Evolutionary conservation across 768 basidiomycete species (phyloP).

Genomic region (Favolaschia claudopus): DNA sequence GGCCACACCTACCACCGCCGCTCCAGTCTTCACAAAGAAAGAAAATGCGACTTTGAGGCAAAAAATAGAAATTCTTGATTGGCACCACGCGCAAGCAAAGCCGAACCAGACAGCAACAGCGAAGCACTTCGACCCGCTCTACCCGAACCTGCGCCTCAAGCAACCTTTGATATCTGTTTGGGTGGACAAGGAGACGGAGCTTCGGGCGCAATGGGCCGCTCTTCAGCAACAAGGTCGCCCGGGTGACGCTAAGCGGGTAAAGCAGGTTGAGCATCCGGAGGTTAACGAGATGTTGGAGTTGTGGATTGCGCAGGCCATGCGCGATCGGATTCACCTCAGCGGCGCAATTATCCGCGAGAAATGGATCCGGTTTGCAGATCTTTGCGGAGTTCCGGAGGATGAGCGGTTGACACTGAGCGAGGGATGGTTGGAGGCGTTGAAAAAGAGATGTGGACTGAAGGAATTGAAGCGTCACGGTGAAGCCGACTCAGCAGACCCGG

Average conservation of each 20-base stretch:
- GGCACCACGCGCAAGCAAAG: conserved; percentile 33
- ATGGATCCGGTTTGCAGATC: conserved; percentile 43
- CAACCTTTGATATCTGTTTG: conserved; percentile 36
- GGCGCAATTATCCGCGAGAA: conserved; percentile 45
- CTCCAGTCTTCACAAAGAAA: conserved; percentile 20
- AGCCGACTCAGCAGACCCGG: conserved; percentile 36
- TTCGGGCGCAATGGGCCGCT: conserved; percentile 28
- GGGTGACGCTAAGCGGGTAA: conserved; percentile 29
- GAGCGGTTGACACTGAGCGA: conserved; percentile 41
- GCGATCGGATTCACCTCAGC: conserved; percentile 39
- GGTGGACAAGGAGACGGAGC: conserved; percentile 36
- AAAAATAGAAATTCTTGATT: conserved; percentile 36
- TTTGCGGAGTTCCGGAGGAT: conserved; percentile 39
- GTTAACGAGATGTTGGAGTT: conserved; percentile 43
- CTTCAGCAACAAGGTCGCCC: background rate
- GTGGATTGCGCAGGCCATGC: conserved; percentile 45
- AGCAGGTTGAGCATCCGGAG: conserved; percentile 42
- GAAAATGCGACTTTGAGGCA: conserved; percentile 36
- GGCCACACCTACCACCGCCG: background rate
- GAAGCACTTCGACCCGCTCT: conserved; percentile 29
- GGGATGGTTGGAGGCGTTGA: conserved; percentile 42
- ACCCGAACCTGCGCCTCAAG: conserved; percentile 35
- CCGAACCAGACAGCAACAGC: conserved; percentile 33
- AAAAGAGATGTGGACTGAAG: conserved; percentile 32
- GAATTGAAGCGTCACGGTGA: conserved; percentile 42